Conservation (phyloP, 1,139 yeast genomes). For the Protomyces pachydermus region DNA sequence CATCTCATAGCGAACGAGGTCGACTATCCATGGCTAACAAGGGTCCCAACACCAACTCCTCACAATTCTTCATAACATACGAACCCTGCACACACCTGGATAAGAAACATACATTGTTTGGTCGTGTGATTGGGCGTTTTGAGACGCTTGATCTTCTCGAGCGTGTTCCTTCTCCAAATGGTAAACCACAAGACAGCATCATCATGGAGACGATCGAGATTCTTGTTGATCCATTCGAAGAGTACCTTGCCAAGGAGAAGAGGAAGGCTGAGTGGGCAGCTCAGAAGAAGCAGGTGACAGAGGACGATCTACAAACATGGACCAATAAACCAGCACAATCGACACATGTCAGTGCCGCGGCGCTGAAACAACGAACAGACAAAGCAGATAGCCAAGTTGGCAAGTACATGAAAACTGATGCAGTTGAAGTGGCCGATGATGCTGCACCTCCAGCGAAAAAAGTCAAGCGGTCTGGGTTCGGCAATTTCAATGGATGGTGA, state of each 20-base stretch:
- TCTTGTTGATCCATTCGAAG: constrained; percentile 68
- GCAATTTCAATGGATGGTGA: not conserved
- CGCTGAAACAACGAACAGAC: not conserved
- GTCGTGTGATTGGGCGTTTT: constrained; percentile 69
- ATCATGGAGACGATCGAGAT: constrained; percentile 56
- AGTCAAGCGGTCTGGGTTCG: not conserved
- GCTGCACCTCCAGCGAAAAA: not conserved
- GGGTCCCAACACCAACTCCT: constrained; percentile 58
- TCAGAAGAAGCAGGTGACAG: constrained; percentile 9
- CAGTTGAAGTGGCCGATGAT: not conserved
- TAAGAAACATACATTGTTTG: constrained; percentile 75
- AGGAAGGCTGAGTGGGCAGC: constrained; percentile 14
- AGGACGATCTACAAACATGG: constrained; percentile 34
- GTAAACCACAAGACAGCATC: constrained; percentile 41
- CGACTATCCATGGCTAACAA: constrained; percentile 74
- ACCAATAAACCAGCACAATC: constrained; percentile 14
- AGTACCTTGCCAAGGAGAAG: constrained; percentile 39
- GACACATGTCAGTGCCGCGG: not conserved
- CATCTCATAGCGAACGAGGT: constrained; percentile 75
- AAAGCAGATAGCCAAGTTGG: not conserved
- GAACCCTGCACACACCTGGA: constrained; percentile 65
- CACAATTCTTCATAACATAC: constrained; percentile 77
- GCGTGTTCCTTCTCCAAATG: constrained; percentile 37
- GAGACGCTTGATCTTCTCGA: constrained; percentile 73
- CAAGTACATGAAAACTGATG: not conserved